These are phyloP conservation scores for Talinum fruticosum DNA, from an alignment of 148 eudicot genomes.

Conservation along the genomic window DNA sequence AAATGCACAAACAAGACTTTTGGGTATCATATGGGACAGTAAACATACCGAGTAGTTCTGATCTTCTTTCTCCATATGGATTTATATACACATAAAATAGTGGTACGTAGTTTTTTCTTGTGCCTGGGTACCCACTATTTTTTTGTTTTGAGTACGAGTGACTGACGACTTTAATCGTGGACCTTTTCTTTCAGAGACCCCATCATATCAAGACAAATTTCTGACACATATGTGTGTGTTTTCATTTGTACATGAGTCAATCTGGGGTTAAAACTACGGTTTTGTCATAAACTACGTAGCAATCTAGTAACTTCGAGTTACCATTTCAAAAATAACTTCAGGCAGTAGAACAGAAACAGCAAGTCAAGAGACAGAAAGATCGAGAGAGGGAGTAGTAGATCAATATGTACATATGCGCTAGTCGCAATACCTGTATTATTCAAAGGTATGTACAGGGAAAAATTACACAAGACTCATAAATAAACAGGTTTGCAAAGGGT, in stretches of 20 bases:
- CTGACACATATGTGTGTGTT: slow-evolving; percentile 4
- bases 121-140: neutral
- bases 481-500: neutral
- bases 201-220: neutral
- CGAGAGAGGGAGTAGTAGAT: neutral
- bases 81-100: neutral
- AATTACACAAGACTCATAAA: neutral
- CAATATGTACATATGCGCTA: neutral
- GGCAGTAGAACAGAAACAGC: too few species aligned
- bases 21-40: neutral
- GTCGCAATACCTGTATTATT: neutral
- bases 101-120: slow-evolving; percentile 2
- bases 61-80: neutral
- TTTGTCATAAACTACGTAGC: neutral
- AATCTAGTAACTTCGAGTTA: neutral
- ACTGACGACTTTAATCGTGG: neutral
- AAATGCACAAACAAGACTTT: neutral
- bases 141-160: neutral
- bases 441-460: too few species aligned
- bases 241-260: neutral
- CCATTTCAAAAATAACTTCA: too few species aligned
- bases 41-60: slow-evolving; percentile 5
- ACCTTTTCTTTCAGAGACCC: neutral
- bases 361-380: too few species aligned
- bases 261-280: neutral